Percentiles rank a stretch among this genome's conserved stretches.
Conservation (phyloP, 2,329 filamentous ascomycete genomes). For the Pezizomycotina sp. region DNA sequence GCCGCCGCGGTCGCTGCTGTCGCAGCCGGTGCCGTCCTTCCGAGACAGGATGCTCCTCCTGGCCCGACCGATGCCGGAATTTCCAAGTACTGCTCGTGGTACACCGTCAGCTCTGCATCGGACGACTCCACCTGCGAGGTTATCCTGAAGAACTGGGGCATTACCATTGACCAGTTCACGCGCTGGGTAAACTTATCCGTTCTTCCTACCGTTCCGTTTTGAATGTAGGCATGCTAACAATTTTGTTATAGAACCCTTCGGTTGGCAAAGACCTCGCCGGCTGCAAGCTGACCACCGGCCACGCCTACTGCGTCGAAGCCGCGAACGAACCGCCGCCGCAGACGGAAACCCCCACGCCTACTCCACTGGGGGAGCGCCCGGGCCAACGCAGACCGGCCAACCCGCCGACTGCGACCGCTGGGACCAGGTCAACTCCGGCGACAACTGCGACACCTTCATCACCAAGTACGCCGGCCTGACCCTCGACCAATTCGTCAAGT, state of each 20-base stretch:
- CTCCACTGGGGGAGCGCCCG: constrained; percentile 6
- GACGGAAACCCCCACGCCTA: constrained; percentile 4
- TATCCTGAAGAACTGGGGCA: constrained; percentile 11
- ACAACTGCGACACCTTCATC: constrained; percentile 9
- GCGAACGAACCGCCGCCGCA: constrained; percentile 1
- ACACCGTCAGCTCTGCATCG: neutral
- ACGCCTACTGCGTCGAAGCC: neutral
- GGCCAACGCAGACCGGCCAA: constrained; percentile 17
- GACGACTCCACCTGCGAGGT: constrained; percentile 11
- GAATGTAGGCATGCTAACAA: too few species aligned
- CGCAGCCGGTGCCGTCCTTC: too few species aligned
- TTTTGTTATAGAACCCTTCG: too few species aligned
- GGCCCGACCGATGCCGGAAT: too few species aligned
- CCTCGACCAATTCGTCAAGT: constrained; percentile 1
- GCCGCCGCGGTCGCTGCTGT: too few species aligned
- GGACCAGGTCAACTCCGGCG: constrained; percentile 7
- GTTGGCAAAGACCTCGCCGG: too few species aligned
- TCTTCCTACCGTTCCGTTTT: too few species aligned
- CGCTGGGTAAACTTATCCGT: too few species aligned
- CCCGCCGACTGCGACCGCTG: constrained; percentile 18
- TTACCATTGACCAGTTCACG: constrained; percentile 22
- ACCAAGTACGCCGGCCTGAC: neutral
- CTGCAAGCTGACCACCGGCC: too few species aligned
- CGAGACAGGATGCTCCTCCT: too few species aligned
- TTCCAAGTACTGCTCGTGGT: too few species aligned